Evolutionary conservation across 169 alveolate species (phyloP).

Genomic region (Haemoproteus tartakovskyi): DNA sequence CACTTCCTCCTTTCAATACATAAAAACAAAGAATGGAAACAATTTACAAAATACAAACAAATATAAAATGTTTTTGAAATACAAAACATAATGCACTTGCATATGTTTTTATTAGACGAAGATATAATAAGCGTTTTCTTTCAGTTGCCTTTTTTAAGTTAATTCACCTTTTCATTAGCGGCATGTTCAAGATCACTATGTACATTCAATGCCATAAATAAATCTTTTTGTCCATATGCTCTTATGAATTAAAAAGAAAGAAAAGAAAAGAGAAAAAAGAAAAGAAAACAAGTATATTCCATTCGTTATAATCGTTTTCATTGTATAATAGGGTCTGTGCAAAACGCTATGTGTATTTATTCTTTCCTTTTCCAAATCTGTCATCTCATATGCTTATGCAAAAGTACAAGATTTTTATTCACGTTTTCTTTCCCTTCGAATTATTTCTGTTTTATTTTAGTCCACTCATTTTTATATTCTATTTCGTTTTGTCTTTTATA

Average conservation of each 20-base stretch:
- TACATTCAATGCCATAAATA: slow-evolving; percentile 14
- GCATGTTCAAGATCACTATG: slow-evolving; percentile 46
- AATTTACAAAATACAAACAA: neutral
- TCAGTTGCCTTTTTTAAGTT: too few relatives aligned
- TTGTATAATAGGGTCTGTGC: neutral
- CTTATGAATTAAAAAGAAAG: slow-evolving; percentile 5
- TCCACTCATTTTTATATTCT: too few relatives aligned
- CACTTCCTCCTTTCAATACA: slow-evolving; percentile 31
- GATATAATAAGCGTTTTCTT: too few relatives aligned
- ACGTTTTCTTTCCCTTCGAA: too few relatives aligned
- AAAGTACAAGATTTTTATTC: too few relatives aligned
- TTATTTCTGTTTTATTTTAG: too few relatives aligned
- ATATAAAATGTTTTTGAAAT: neutral
- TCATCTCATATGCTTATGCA: too few relatives aligned
- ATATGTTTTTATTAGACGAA: neutral
- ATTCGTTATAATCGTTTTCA: neutral
- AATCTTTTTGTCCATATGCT: slow-evolving; percentile 52
- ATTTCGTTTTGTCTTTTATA: too few relatives aligned
- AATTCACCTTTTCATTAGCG: slow-evolving; percentile 29
- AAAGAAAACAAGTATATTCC: neutral
- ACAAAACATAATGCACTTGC: neutral
- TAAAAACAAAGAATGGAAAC: neutral
- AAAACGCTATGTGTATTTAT: too few relatives aligned
- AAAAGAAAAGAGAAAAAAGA: neutral
- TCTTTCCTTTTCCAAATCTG: too few relatives aligned